Conservation (phyloP, 208 protist genomes). For the Trypanosomatidae sp. region DNA sequence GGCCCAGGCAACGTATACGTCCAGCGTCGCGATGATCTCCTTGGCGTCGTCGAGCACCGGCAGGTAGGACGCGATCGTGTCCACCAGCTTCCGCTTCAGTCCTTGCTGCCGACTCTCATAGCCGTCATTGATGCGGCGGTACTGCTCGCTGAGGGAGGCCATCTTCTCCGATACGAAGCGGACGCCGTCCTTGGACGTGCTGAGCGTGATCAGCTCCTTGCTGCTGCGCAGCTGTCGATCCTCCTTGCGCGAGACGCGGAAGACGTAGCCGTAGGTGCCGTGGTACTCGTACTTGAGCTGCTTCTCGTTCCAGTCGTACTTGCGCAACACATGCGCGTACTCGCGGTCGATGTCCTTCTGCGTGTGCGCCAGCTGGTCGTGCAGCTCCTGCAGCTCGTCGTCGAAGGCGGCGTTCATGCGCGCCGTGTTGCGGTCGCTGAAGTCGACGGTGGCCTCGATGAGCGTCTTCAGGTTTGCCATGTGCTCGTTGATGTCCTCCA, state of each 20-base stretch:
- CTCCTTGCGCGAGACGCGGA: constrained; percentile 91
- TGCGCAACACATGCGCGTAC: constrained; percentile 53
- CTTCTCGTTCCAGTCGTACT: constrained; percentile 86
- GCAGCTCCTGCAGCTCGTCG: constrained; percentile 88
- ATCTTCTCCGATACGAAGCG: constrained; percentile 92
- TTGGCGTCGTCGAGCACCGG: constrained; percentile 95
- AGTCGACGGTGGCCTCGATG: constrained; percentile 83
- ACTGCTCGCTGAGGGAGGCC: constrained; percentile 81
- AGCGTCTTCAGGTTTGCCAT: constrained; percentile 79
- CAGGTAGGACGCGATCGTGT: constrained; percentile 93
- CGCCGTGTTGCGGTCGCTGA: constrained; percentile 62
- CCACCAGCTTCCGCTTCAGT: constrained; percentile 92
- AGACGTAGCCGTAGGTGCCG: constrained; percentile 88
- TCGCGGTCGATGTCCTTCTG: constrained; percentile 80
- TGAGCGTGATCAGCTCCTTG: constrained; percentile 73
- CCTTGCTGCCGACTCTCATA: constrained; percentile 83
- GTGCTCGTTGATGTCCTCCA: constrained; percentile 87
- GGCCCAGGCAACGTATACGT: constrained; percentile 94
- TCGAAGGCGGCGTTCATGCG: constrained; percentile 95
- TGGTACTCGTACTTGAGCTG: constrained; percentile 93
- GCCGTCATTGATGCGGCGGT: constrained; percentile 59
- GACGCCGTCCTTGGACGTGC: constrained; percentile 94
- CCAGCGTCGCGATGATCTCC: constrained; percentile 93
- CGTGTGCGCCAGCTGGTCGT: constrained; percentile 63
- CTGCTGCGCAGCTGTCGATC: constrained; percentile 86